Conservation (phyloP, 2,329 filamentous ascomycete genomes). For the Fusarium sp. region DNA sequence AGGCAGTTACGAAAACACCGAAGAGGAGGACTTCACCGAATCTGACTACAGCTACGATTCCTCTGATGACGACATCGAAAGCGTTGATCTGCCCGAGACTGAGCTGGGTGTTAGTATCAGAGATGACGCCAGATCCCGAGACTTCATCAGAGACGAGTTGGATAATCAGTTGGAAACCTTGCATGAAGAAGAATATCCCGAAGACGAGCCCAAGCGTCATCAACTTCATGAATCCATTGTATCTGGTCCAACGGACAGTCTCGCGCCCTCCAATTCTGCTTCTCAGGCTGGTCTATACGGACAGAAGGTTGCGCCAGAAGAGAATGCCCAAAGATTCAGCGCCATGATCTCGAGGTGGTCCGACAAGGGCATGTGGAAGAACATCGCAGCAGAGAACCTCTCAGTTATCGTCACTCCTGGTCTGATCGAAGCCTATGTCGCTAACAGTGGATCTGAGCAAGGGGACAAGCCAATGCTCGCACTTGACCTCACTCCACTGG, state of each 20-base stretch:
- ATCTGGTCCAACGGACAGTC: conserved; percentile 67
- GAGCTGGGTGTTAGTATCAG: conserved; percentile 69
- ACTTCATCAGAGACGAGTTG: conserved; percentile 34
- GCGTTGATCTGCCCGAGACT: conserved; percentile 69
- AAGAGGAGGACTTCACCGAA: conserved; percentile 56
- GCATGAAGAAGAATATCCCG: conserved; percentile 25
- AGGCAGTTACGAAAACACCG: conserved; percentile 61
- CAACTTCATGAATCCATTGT: conserved; percentile 56
- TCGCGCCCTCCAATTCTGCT: conserved; percentile 84
- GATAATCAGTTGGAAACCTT: conserved; percentile 54
- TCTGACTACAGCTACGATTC: conserved; percentile 63
- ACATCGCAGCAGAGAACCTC: conserved; percentile 64
- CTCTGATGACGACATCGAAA: conserved; percentile 69
- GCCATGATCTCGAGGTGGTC: conserved; percentile 73
- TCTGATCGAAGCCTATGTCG: conserved; percentile 67
- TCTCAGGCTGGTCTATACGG: conserved; percentile 77
- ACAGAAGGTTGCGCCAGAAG: conserved; percentile 53
- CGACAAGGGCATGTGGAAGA: conserved; percentile 71
- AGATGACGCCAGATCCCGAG: conserved; percentile 63
- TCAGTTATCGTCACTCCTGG: conserved; percentile 69
- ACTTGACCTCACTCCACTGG: conserved; percentile 89
- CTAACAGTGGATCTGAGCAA: conserved; percentile 52
- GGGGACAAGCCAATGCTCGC: conserved; percentile 68
- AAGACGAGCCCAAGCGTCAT: conserved; percentile 38
- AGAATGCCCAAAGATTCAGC: conserved; percentile 61